Conservation (phyloP, 306 rosid species). For the Inga leiocalycina region DNA sequence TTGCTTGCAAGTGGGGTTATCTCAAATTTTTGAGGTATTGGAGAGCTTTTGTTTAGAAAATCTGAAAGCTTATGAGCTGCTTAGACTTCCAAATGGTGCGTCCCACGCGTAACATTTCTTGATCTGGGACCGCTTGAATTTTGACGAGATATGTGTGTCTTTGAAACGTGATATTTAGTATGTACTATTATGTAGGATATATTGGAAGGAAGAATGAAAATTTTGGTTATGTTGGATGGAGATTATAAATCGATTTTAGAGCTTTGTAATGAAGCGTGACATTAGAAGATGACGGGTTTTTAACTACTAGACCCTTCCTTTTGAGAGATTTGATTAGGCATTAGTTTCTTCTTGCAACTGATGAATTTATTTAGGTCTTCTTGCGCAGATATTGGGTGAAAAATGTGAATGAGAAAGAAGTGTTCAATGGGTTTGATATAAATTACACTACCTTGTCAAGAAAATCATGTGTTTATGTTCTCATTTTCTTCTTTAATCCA, state of each 20-base stretch:
- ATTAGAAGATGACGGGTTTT: neutral
- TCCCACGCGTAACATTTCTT: neutral
- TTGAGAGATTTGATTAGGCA: neutral
- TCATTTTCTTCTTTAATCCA: neutral
- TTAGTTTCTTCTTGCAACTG: neutral
- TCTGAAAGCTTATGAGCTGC: slow-evolving; percentile 36
- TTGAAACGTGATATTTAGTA: neutral
- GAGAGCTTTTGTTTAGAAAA: slow-evolving; percentile 34
- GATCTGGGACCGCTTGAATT: neutral
- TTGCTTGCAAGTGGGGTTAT: slow-evolving; percentile 36
- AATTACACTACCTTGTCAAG: neutral
- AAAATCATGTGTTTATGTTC: neutral
- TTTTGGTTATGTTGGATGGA: neutral
- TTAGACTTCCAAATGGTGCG: slow-evolving; percentile 14
- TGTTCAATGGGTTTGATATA: neutral
- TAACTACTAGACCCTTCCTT: neutral
- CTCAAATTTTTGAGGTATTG: slow-evolving; percentile 42
- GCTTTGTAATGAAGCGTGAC: neutral
- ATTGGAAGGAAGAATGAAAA: neutral
- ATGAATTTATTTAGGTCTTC: neutral
- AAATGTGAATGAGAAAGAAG: neutral
- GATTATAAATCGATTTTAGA: slow-evolving; percentile 3
- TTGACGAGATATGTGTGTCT: neutral
- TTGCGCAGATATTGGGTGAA: neutral
- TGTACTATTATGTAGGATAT: neutral